Conservation (phyloP, 139 green algal genomes). For the Closterium sp. region DNA sequence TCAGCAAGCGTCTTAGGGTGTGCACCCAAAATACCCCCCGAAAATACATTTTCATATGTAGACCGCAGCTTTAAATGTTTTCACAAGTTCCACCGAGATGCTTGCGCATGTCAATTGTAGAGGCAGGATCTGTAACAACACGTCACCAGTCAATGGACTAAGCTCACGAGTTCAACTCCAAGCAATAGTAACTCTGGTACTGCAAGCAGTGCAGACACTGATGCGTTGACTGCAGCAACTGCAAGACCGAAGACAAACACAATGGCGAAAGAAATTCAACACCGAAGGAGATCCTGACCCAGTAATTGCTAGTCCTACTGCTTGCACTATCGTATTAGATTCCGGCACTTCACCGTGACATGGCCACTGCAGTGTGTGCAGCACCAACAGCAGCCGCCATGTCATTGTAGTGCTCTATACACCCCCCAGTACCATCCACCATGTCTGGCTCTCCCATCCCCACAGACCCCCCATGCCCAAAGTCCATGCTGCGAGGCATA, state of each 20-base stretch:
- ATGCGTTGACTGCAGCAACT: not conserved
- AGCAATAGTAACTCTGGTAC: too few species aligned
- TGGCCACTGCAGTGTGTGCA: not conserved
- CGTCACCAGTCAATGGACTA: too few species aligned
- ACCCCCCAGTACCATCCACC: not conserved
- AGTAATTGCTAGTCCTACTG: not conserved
- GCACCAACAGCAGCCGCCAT: not conserved
- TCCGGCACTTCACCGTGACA: not conserved
- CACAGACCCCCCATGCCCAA: not conserved
- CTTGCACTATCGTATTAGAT: not conserved
- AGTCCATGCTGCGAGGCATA: not conserved
- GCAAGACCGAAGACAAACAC: not conserved
- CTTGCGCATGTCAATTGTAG: too few species aligned
- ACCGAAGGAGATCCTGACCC: not conserved
- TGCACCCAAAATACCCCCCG: too few species aligned
- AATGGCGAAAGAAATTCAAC: not conserved
- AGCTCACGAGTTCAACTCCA: too few species aligned
- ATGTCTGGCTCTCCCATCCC: not conserved
- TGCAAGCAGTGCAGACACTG: too few species aligned
- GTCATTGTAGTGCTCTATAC: not conserved
- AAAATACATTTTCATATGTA: too few species aligned
- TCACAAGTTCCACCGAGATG: too few species aligned
- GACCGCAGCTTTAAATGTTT: too few species aligned
- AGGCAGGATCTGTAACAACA: too few species aligned
- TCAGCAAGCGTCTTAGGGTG: too few species aligned